Base-by-base conservation (phyloP, 768 basidiomycete genomes). In the Auricularia auricula-judae region DNA sequence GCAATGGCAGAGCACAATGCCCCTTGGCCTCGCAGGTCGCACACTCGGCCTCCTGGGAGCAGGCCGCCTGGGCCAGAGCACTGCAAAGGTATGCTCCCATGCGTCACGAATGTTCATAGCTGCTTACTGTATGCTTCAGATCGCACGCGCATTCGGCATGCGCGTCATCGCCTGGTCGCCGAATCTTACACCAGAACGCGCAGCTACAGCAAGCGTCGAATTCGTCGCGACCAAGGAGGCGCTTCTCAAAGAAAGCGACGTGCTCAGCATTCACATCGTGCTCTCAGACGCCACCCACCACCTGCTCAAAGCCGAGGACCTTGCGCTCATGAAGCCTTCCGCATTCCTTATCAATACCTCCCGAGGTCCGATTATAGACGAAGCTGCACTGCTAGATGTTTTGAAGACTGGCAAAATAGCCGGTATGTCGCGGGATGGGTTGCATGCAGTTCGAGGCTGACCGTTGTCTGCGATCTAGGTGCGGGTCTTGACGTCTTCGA, bases 401-500 rank as follows among this genome's bases (percentile, higher is more conserved):
- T 70, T 87, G 65, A 71, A 77, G 65, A 70, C 78, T 36, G 77
- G 76, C 43, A 74, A 66, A 54, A 85, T 88, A 39, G 78, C 79
- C 2, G 56, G 47, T 51, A 10, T 16, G 47, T 16, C 5, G 18
- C 16, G 14, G 11, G 18, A 8, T 51, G 11, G 11, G 21, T 18
- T 51, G 5, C 5, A 14, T 51, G 14, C 47, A 18, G 16, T 18
- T 51, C 18, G 47, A 8, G 47, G 5, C 47, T 18, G 47, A 51
- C 47, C 8, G 18, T 18, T 51, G 29, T 29, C 29, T 51, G 47
- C 47, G 12, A 8, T 42, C 1, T 42, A 51, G 86, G 84, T 0
- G 86, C 82, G 0, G 86, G 83, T 0, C 70, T 88, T 62, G 86
- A 88, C 71, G 87, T 88, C 1, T 88, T 81, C 69, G 85, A 86